These are phyloP conservation scores for Geranium incanum DNA, from an alignment of 441 rosid genomes.

Conservation along the genomic window DNA sequence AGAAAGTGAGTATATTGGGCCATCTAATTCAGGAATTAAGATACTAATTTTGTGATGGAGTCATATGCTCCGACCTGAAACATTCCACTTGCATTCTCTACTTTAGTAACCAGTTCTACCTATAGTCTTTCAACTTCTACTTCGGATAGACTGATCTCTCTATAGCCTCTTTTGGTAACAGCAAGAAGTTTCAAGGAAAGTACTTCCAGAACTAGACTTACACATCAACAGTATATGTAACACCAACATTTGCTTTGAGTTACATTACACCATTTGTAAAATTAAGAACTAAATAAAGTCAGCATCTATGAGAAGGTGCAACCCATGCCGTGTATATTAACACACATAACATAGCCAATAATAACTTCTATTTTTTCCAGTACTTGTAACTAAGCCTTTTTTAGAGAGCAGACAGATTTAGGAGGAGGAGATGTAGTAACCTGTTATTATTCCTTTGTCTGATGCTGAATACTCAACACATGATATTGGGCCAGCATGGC, in stretches of 20 bases:
- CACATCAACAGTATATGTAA: not conserved
- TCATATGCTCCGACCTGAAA: not conserved
- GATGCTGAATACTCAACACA: slow-evolving; percentile 71
- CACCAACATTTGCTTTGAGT: not conserved
- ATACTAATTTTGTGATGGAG: not conserved
- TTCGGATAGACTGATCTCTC: not conserved
- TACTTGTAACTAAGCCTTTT: not conserved
- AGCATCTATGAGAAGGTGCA: not conserved
- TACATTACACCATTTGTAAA: not conserved
- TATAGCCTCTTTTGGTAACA: not conserved
- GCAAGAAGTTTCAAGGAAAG: not conserved
- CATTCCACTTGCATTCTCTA: not conserved
- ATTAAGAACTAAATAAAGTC: not conserved
- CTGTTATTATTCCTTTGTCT: slow-evolving; percentile 94
- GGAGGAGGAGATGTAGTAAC: slow-evolving; percentile 26
- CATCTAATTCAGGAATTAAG: not conserved
- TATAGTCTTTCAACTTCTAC: not conserved
- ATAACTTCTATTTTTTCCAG: not conserved
- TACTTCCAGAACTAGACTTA: not conserved
- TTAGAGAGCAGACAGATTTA: not conserved
- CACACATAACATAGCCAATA: not conserved
- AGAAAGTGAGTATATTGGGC: not conserved
- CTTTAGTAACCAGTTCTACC: not conserved
- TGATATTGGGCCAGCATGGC: slow-evolving; percentile 89
- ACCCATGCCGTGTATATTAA: not conserved